phyloP scores from a whole-genome alignment of 805 yeast genomes.

The Priceomyces melissophilus region DNA sequence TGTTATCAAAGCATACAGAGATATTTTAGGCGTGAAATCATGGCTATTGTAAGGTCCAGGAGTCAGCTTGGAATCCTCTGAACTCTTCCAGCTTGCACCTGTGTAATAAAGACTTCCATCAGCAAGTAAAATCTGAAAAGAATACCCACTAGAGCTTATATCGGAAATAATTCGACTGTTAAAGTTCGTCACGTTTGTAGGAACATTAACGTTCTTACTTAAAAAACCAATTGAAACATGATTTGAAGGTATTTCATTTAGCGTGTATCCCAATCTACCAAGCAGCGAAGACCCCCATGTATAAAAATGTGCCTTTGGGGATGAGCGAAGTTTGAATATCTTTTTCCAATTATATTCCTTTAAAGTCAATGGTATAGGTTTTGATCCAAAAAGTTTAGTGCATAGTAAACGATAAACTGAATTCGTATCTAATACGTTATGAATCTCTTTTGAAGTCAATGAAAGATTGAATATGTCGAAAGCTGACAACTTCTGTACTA shows the following conservation, averaged over 20 bases:
- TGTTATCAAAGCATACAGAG: constrained; percentile 5
- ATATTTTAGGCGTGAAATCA: constrained; percentile 16
- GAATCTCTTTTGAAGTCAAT: constrained; percentile 35
- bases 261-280: constrained; percentile 47
- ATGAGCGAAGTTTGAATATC: constrained; percentile 38
- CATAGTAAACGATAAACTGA: constrained; percentile 37
- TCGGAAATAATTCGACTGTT: constrained; percentile 37
- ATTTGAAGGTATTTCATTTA: constrained; percentile 22
- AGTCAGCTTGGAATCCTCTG: constrained; percentile 10
- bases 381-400: constrained; percentile 42
- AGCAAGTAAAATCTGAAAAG: constrained; percentile 54
- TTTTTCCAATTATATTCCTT: constrained; percentile 49
- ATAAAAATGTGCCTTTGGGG: constrained; percentile 32
- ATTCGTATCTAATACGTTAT: constrained; percentile 23
- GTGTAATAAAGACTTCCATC: constrained; percentile 55
- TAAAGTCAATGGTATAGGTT: constrained; percentile 39
- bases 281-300: constrained; percentile 49
- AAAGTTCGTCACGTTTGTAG: constrained; percentile 36
- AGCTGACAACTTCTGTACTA: constrained; percentile 30
- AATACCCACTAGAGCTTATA: constrained; percentile 62
- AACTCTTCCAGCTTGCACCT: constrained; percentile 34
- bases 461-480: constrained; percentile 41
- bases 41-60: constrained; percentile 26
- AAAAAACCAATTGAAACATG: constrained; percentile 16
- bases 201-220: constrained; percentile 30